phyloP scores from a whole-genome alignment of 2,329 filamentous ascomycete genomes.

The Colletotrichum sp. region DNA sequence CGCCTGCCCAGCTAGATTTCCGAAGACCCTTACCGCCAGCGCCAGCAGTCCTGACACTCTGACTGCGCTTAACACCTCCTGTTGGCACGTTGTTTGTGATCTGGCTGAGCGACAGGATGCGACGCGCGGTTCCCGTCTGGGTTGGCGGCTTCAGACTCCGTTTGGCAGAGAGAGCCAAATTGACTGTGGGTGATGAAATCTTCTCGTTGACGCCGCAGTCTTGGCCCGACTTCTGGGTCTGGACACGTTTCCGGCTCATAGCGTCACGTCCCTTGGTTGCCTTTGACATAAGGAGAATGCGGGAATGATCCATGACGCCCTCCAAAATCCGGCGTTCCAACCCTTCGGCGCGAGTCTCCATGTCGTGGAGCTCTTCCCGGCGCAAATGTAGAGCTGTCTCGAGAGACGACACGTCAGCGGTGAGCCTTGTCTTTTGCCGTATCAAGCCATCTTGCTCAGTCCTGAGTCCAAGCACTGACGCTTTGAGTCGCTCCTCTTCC shows the following conservation, averaged over 20 bases:
- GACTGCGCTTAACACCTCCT: conserved; percentile 74
- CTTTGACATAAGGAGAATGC: conserved; percentile 83
- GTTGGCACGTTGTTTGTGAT: conserved; percentile 77
- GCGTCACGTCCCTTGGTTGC: conserved; percentile 55
- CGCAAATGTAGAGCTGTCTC: conserved; percentile 90
- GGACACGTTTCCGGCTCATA: conserved; percentile 64
- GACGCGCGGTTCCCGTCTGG: conserved; percentile 65
- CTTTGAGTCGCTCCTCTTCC: conserved; percentile 58
- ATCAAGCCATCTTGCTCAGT: conserved; percentile 77
- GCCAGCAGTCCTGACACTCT: conserved; percentile 73
- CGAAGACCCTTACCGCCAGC: conserved; percentile 52
- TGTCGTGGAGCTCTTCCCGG: conserved; percentile 86
- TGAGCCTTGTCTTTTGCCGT: conserved; percentile 79
- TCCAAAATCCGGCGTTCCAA: conserved; percentile 93
- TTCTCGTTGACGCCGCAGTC: conserved; percentile 24
- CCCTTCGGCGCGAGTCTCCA: conserved; percentile 87
- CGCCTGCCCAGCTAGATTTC: conserved; percentile 74
- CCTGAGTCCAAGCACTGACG: conserved; percentile 62
- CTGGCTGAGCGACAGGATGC: conserved; percentile 90
- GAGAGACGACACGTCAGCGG: conserved; percentile 86
- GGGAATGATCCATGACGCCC: conserved; percentile 94
- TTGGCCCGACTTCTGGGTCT: conserved; percentile 46
- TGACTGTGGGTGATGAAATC: conserved; percentile 42
- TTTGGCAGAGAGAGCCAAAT: conserved; percentile 59
- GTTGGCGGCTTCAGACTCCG: conserved; percentile 50